A percentile compares a stretch with the other conserved stretches of the same genome.
Evolutionary conservation across 2,329 filamentous ascomycete genomes (phyloP).

Genomic region (Cadophora gregata): DNA sequence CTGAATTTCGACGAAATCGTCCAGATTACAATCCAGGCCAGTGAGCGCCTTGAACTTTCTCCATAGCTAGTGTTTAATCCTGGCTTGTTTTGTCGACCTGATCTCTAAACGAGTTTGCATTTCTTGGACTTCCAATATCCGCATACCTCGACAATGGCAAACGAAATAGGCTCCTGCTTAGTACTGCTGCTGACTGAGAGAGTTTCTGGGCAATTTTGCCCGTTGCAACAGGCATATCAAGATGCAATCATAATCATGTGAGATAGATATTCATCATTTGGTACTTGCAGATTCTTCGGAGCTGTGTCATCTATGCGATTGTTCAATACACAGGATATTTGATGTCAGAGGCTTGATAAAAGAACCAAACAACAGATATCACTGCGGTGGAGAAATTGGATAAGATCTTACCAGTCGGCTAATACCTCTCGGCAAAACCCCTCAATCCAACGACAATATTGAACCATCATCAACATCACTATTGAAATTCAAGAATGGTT

Average conservation of each 20-base stretch:
- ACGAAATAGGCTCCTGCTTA: too few relatives aligned
- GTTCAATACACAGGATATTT: not conserved
- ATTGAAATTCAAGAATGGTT: conserved; percentile 28
- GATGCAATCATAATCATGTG: too few relatives aligned
- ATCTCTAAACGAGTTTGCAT: not conserved
- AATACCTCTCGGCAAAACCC: conserved; percentile 4
- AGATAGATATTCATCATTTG: too few relatives aligned
- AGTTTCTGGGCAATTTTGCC: too few relatives aligned
- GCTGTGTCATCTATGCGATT: not conserved
- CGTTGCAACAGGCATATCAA: too few relatives aligned
- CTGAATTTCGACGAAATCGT: not conserved
- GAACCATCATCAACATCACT: not conserved
- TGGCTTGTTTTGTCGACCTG: not conserved
- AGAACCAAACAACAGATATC: not conserved
- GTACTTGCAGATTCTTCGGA: not conserved
- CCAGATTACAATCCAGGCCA: not conserved
- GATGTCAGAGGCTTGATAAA: not conserved
- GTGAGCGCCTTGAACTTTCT: too few relatives aligned
- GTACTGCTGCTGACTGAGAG: too few relatives aligned
- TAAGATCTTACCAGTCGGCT: not conserved
- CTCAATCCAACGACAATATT: not conserved
- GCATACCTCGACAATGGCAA: too few relatives aligned
- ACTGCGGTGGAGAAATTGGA: not conserved
- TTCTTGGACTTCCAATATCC: too few relatives aligned
- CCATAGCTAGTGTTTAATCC: too few relatives aligned